Percentiles rank a stretch among this genome's conserved stretches.
phyloP scores from a whole-genome alignment of 352 stramenopile species.

The Globisporangium uncinulatum region DNA sequence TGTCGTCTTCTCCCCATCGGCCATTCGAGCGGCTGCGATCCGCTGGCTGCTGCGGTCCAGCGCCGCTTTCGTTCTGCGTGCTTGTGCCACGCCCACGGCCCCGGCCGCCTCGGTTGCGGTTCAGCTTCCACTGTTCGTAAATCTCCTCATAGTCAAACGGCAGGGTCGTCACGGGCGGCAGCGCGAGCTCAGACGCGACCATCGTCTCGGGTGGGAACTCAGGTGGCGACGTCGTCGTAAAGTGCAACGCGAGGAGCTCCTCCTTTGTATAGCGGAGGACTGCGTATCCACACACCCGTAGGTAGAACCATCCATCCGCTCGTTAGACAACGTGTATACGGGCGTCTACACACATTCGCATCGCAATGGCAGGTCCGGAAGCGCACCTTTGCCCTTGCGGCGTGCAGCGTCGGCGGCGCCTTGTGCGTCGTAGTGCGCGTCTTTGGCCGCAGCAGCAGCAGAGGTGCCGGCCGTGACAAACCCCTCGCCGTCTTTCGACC shows the following conservation, averaged over 20 bases:
- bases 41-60: slow-evolving; percentile 15
- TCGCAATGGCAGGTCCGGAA: too few relatives aligned
- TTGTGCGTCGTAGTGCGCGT: slow-evolving; percentile 18
- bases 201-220: slow-evolving; percentile 54
- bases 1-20: slow-evolving; percentile 42
- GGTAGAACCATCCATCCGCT: background rate
- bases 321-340: background rate
- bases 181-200: slow-evolving; percentile 54
- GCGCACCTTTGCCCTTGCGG: slow-evolving; percentile 71
- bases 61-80: slow-evolving; percentile 15
- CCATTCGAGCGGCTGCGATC: slow-evolving; percentile 43
- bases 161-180: slow-evolving; percentile 66
- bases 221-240: slow-evolving; percentile 40
- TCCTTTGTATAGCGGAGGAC: slow-evolving; percentile 80
- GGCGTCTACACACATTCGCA: background rate
- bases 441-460: slow-evolving; percentile 9
- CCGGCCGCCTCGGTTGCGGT: slow-evolving; percentile 71
- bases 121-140: slow-evolving; percentile 83
- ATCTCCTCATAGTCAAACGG: slow-evolving; percentile 87
- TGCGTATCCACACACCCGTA: slow-evolving; percentile 1
- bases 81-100: slow-evolving; percentile 55
- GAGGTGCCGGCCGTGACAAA: slow-evolving; percentile 50
- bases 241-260: slow-evolving; percentile 70
- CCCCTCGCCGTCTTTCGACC: slow-evolving; percentile 82
- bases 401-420: slow-evolving; percentile 18